Evolutionary conservation across 129 eudicot species (phyloP).

Genomic region (Pseudognaphalium luteoalbum): DNA sequence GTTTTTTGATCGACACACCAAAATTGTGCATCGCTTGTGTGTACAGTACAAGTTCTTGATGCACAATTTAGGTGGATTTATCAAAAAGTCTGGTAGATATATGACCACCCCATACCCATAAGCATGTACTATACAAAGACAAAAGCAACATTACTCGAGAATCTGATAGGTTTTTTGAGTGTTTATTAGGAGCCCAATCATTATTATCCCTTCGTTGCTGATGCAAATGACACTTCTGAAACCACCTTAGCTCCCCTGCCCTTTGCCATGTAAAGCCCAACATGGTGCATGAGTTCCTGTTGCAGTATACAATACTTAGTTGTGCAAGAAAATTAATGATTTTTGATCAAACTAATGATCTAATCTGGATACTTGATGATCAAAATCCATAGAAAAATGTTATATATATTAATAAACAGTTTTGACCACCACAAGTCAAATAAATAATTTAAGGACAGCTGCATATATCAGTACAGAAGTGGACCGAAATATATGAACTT

Average conservation of each 20-base stretch:
- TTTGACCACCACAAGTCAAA: not conserved
- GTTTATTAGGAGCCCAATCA: not conserved
- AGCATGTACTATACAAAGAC: not conserved
- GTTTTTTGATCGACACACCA: too few species aligned
- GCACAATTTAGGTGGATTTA: too few species aligned
- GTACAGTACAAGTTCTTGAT: too few species aligned
- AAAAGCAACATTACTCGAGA: conserved; percentile 3
- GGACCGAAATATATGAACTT: not conserved
- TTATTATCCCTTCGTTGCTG: conserved; percentile 23
- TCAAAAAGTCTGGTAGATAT: too few species aligned
- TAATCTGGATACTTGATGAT: not conserved
- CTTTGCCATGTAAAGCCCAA: conserved; percentile 93
- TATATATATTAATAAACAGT: too few species aligned
- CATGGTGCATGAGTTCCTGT: conserved; percentile 94
- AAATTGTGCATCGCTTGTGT: too few species aligned
- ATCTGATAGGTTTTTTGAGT: conserved; percentile 8
- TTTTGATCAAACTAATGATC: not conserved
- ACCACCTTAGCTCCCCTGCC: conserved; percentile 97
- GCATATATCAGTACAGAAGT: not conserved
- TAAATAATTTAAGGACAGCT: not conserved
- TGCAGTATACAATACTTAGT: conserved; percentile 7
- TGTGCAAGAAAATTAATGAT: not conserved
- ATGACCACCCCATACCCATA: too few species aligned
- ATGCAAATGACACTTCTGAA: conserved; percentile 64
- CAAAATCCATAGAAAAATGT: too few species aligned